Evolutionary conservation across 208 protist genomes (phyloP).

Genomic region (Crithidia expoeki): DNA sequence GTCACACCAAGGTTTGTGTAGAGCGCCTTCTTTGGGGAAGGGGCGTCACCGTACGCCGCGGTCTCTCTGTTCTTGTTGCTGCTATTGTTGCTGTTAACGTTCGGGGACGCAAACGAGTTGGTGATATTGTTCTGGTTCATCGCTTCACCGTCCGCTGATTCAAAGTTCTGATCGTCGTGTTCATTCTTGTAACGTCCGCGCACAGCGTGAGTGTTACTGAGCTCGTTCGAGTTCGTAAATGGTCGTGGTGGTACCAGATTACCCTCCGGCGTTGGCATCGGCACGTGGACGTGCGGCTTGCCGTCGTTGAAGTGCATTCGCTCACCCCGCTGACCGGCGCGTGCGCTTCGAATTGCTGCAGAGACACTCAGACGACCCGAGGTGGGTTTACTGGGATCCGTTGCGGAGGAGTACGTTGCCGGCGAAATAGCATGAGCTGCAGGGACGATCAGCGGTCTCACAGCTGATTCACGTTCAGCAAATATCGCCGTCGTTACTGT

Average conservation of each 20-base stretch:
- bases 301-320: slow-evolving; percentile 33
- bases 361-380: slow-evolving; percentile 24
- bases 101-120: neutral
- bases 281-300: slow-evolving; percentile 34
- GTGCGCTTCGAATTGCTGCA: slow-evolving; percentile 44
- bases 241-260: neutral
- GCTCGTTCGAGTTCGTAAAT: slow-evolving; percentile 14
- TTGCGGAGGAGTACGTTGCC: too few species aligned
- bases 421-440: too few species aligned
- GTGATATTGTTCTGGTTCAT: neutral
- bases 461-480: neutral
- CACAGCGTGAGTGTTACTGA: slow-evolving; percentile 12
- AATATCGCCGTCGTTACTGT: neutral
- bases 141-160: too few species aligned
- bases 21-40: slow-evolving; percentile 4
- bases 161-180: neutral
- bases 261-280: neutral
- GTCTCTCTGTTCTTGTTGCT: neutral
- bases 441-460: too few species aligned
- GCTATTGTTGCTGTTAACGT: neutral
- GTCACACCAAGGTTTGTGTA: slow-evolving; percentile 19
- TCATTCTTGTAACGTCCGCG: neutral
- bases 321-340: slow-evolving; percentile 32
- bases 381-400: neutral
- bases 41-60: neutral